These are phyloP conservation scores for Clonostachys rosea DNA, from an alignment of 2,329 filamentous ascomycete genomes.

Conservation along the genomic window DNA sequence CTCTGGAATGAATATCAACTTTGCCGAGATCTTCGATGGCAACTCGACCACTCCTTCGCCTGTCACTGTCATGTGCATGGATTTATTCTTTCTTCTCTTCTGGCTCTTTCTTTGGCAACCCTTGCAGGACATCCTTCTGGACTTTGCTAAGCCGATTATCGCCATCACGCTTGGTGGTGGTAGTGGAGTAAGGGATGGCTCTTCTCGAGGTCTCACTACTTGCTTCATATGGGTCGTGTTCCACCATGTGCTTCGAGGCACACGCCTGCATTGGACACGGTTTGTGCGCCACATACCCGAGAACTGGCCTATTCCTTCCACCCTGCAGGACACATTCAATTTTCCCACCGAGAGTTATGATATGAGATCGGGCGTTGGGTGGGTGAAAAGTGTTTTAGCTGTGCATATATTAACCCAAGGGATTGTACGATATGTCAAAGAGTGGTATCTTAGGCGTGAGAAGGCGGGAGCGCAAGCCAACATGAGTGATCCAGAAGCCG, in stretches of 20 bases:
- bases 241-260: conserved; percentile 46
- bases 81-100: conserved; percentile 74
- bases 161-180: conserved; percentile 86
- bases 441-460: conserved; percentile 61
- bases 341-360: conserved; percentile 37
- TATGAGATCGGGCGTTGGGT: conserved; percentile 56
- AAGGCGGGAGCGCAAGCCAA: conserved; percentile 44
- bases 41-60: conserved; percentile 82
- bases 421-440: conserved; percentile 64
- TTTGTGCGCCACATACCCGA: conserved; percentile 40
- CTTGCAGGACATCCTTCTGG: conserved; percentile 81
- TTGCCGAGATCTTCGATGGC: conserved; percentile 88
- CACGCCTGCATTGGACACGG: conserved; percentile 41
- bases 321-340: conserved; percentile 40
- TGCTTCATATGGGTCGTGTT: conserved; percentile 64
- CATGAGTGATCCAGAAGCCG: conserved; percentile 59
- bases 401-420: conserved; percentile 75
- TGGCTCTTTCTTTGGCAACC: conserved; percentile 88
- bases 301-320: conserved; percentile 35
- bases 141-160: conserved; percentile 89
- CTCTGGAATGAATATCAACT: conserved; percentile 73
- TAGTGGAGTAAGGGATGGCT: conserved; percentile 57
- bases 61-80: conserved; percentile 78
- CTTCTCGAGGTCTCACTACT: conserved; percentile 66
- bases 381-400: conserved; percentile 64